phyloP scores from a whole-genome alignment of 352 stramenopile genomes.

The Hyaloperonospora brassicae region DNA sequence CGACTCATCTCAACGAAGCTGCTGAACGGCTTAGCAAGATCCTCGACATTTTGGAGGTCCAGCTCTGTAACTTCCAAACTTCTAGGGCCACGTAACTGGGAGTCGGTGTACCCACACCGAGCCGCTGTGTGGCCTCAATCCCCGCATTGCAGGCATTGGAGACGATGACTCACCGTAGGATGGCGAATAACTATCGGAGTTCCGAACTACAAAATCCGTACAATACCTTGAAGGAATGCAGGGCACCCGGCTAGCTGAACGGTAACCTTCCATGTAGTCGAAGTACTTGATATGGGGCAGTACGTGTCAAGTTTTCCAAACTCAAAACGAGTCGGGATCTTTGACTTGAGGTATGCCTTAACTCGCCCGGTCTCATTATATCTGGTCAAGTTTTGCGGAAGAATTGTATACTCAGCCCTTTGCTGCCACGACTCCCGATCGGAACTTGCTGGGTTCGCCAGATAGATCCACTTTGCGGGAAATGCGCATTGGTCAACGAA shows the following conservation, averaged over 20 bases:
- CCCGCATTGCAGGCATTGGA: not conserved
- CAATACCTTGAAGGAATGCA: not conserved
- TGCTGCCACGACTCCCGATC: not conserved
- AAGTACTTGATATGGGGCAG: not conserved
- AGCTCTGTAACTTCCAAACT: not conserved
- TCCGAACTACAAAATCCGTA: not conserved
- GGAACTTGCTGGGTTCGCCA: no score
- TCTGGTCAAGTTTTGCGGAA: not conserved
- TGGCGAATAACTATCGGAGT: not conserved
- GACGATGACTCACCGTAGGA: not conserved
- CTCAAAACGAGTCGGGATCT: not conserved
- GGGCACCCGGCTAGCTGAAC: slow-evolving; percentile 1
- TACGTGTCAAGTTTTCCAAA: not conserved
- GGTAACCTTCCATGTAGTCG: not conserved
- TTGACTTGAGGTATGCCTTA: not conserved
- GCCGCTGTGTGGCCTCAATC: not conserved
- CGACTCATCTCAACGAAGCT: no score
- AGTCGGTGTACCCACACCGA: not conserved
- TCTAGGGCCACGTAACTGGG: not conserved
- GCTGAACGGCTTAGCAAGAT: no score
- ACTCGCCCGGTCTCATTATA: not conserved
- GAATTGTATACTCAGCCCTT: not conserved
- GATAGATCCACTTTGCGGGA: no score
- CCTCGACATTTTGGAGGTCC: no score
- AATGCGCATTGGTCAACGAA: no score